Percentiles rank a stretch among this genome's conserved stretches.
Evolutionary conservation across 345 rosid genomes (phyloP).

Genomic region (Adansonia digitata): DNA sequence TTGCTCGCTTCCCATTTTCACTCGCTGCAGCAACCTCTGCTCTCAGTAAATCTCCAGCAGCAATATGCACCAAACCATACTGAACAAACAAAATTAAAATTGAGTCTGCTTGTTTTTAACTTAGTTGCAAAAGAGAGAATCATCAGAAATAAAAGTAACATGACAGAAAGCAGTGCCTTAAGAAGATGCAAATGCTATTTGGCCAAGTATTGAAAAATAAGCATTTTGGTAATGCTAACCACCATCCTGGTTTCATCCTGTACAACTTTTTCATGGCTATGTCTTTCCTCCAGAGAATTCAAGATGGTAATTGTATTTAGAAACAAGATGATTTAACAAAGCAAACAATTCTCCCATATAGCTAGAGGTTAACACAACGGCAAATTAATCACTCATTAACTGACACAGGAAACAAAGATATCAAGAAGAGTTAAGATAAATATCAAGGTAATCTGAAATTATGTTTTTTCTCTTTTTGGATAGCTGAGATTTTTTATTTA

Average conservation of each 20-base stretch:
- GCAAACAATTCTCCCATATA: not conserved
- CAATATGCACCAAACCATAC: constrained; percentile 88
- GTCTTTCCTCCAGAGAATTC: not conserved
- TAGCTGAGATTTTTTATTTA: too few species aligned
- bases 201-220: not conserved
- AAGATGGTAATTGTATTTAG: not conserved
- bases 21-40: constrained; percentile 76
- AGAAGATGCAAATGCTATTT: not conserved
- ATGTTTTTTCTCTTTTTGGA: not conserved
- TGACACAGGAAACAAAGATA: not conserved
- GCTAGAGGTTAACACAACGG: not conserved
- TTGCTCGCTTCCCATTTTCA: constrained; percentile 78
- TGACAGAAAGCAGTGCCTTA: not conserved
- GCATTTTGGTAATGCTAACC: not conserved
- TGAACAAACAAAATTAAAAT: constrained; percentile 44
- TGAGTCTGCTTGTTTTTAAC: constrained; percentile 16
- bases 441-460: not conserved
- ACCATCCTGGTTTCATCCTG: not conserved
- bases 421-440: not conserved
- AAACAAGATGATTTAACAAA: not conserved
- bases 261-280: not conserved
- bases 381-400: not conserved
- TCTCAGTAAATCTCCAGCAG: constrained; percentile 89
- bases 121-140: constrained; percentile 5
- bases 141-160: constrained; percentile 11